A percentile compares a stretch with the other conserved stretches of the same genome.
Evolutionary conservation across 2,329 filamentous ascomycete species (phyloP).

Genomic region (Lachnellula subtilissima): DNA sequence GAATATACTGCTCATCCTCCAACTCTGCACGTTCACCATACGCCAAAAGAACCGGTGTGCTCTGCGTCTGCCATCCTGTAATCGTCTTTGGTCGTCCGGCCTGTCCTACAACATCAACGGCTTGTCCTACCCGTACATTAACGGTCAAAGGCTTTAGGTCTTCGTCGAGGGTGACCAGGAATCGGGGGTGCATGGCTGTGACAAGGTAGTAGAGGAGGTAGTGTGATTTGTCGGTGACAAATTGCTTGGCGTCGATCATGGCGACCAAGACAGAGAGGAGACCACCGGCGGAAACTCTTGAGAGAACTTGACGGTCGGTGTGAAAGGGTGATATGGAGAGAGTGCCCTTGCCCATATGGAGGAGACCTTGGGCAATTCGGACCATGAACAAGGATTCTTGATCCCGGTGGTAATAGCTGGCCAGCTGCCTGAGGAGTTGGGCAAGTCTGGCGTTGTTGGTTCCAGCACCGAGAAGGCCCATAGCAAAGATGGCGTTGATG

Average conservation of each 20-base stretch:
- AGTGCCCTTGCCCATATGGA: slow-evolving; percentile 99
- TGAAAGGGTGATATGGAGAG: slow-evolving; percentile 98
- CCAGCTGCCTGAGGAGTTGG: slow-evolving; percentile 87
- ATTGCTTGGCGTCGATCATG: slow-evolving; percentile 93
- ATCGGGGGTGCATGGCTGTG: slow-evolving; percentile 93
- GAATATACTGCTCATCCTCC: slow-evolving; percentile 96
- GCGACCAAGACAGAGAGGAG: slow-evolving; percentile 86
- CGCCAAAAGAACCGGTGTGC: slow-evolving; percentile 92
- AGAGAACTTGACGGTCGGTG: slow-evolving; percentile 93
- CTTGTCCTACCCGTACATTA: slow-evolving; percentile 95
- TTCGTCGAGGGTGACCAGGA: slow-evolving; percentile 94
- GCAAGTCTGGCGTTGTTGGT: slow-evolving; percentile 97
- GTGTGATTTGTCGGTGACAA: slow-evolving; percentile 63
- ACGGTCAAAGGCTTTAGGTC: slow-evolving; percentile 89
- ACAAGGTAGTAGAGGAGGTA: slow-evolving; percentile 97
- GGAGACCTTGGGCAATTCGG: slow-evolving; percentile 89
- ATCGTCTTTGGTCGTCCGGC: slow-evolving; percentile 98
- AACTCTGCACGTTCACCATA: slow-evolving; percentile 94
- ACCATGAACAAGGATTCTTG: slow-evolving; percentile 98
- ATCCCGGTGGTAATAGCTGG: slow-evolving; percentile 97
- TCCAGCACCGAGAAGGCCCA: slow-evolving; percentile 93
- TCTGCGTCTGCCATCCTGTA: slow-evolving; percentile 98
- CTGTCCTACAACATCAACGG: slow-evolving; percentile 95
- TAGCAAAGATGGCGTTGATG: slow-evolving; percentile 97
- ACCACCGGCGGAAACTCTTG: slow-evolving; percentile 82